Evolutionary conservation across 768 basidiomycete genomes (phyloP), one percentile per base, ranked within the genome.

Genomic region (Mycena floridula): DNA sequence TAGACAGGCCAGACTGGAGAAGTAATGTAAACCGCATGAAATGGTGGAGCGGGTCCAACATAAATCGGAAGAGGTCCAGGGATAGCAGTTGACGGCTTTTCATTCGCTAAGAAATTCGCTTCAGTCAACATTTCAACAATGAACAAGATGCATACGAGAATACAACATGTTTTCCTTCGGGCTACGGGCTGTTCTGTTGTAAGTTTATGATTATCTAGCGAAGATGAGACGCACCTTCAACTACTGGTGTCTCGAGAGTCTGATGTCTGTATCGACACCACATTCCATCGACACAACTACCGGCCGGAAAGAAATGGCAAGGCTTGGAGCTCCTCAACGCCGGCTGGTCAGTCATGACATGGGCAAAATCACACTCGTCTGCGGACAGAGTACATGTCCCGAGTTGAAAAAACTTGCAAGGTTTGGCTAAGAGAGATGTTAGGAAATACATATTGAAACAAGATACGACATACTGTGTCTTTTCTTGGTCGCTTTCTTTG

Each of bases 371-470:
- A 55, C 74, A 76, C 21, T 65, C 67, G 25, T 70, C 67, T 25
- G 66, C 65, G n/a, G 72, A 54, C 42, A 67, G 59, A 12, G 70
- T 66, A 51, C 73, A 76, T 46, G 53, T 64, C 37, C 59, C 61
- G 13, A 60, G 49, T 54, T 74, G 72, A 46, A 67, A 76, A 54
- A 63, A 76, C 56, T 64, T 69, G 57, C 73, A 76, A 20, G 72
- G 73, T 56, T 74, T 76, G 20, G 72, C 73, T 76, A 30, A 26
- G 23, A n/a, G n/a, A n/a, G n/a, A n/a, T n/a, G n/a, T n/a, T n/a
- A n/a, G n/a, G n/a, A n/a, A n/a, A n/a, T n/a, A n/a, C n/a, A n/a
- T n/a, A 20, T 21, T 8, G 38, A 40, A n/a, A 13, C 21, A 6
- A 3, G 23, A 20, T 20, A 40, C 18, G 23, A 20, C 5, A 25